These are phyloP conservation scores for Ceratobasidium sp. DNA, from an alignment of 1,284 basidiomycete genomes.

Conservation along the genomic window DNA sequence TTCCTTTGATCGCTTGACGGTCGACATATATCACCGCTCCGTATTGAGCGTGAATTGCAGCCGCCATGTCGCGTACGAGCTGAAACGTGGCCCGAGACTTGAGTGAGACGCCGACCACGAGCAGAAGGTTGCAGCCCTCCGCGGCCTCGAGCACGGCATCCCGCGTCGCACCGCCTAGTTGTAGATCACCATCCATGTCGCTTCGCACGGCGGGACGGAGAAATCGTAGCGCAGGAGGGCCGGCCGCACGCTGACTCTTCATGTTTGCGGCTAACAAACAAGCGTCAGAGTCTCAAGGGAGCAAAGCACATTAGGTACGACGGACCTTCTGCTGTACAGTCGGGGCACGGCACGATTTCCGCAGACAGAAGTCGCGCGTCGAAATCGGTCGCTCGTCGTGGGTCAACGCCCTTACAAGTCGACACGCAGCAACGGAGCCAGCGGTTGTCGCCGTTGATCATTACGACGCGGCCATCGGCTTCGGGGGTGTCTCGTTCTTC, in stretches of 20 bases:
- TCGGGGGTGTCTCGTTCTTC: background rate
- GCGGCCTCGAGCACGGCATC: background rate
- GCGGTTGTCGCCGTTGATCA: slow-evolving; percentile 2
- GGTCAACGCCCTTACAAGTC: background rate
- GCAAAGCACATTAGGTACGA: no score
- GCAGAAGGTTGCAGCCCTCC: background rate
- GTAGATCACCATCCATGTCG: background rate
- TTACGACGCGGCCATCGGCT: background rate
- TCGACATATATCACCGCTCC: slow-evolving; percentile 28
- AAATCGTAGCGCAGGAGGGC: background rate
- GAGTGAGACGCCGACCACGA: slow-evolving; percentile 10
- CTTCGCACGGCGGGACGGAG: background rate
- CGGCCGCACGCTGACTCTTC: background rate
- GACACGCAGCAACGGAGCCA: background rate
- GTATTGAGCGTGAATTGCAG: background rate
- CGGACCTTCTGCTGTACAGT: no score
- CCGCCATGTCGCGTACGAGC: background rate
- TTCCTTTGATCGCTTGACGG: background rate
- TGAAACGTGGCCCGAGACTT: background rate
- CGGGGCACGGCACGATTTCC: no score
- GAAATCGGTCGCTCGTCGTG: no score
- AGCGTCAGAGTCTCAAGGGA: background rate
- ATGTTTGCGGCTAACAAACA: background rate
- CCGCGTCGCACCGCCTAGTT: background rate
- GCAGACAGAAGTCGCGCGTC: no score